These are phyloP conservation scores for Hamigera avellanea DNA, from an alignment of 495 filamentous ascomycete species.

Conservation along the genomic window DNA sequence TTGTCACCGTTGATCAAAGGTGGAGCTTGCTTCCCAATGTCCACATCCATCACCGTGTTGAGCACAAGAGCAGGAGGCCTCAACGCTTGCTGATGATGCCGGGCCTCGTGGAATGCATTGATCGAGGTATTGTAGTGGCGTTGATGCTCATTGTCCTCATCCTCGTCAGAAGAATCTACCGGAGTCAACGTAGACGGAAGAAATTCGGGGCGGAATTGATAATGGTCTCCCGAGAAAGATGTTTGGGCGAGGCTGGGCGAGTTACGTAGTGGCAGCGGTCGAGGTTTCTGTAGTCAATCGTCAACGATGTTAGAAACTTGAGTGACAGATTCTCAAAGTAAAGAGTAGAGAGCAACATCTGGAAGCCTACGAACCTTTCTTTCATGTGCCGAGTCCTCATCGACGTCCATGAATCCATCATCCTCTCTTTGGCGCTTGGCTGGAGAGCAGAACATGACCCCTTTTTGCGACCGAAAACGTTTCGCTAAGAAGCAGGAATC, in stretches of 20 bases:
- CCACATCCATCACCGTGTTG: constrained; percentile 30
- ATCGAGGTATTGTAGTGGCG: too few relatives aligned
- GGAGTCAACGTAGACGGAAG: constrained; percentile 26
- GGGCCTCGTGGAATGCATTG: neutral
- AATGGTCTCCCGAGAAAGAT: constrained; percentile 12
- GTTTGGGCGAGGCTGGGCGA: too few relatives aligned
- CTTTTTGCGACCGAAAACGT: neutral
- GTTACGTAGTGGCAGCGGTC: constrained; percentile 25
- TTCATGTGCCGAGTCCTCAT: constrained; percentile 6
- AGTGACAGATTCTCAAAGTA: neutral
- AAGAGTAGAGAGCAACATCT: neutral
- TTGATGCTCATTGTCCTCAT: constrained; percentile 11
- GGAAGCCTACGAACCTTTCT: constrained; percentile 10
- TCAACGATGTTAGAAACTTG: too few relatives aligned
- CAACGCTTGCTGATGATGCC: neutral
- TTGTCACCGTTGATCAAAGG: constrained; percentile 16
- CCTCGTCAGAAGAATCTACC: constrained; percentile 31
- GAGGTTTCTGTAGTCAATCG: constrained; percentile 15
- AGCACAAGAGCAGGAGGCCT: constrained; percentile 4
- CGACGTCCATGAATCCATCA: constrained; percentile 7
- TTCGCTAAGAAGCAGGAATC: too few relatives aligned
- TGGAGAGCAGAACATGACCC: constrained; percentile 10
- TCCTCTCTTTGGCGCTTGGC: constrained; percentile 14
- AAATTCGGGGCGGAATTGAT: constrained; percentile 5
- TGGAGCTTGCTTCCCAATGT: constrained; percentile 38